Evolutionary conservation across 805 yeast genomes (phyloP), one percentile per base, ranked within the genome.

Genomic region (Pichia membranifaciens): DNA sequence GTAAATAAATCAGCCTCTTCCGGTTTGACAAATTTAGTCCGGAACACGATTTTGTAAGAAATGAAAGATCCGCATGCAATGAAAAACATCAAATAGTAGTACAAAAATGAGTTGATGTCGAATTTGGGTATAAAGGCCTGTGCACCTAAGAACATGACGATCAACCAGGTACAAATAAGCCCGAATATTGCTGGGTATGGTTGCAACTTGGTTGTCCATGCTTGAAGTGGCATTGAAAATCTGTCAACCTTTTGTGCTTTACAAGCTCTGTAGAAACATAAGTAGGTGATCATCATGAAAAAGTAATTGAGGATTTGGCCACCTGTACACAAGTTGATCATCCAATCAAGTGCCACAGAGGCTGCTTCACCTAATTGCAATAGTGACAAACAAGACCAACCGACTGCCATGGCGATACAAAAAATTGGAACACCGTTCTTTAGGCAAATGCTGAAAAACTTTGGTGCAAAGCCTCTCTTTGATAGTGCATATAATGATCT

Each of bases 381-480:
- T 22, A 62, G 51, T 1, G 65, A 49, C 28, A 62, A 49, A 47
- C 59, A 58, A n/a, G 65, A 50, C 49, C 58, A 62, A 5, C 48
- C 48, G 4, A 50, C 39, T 3, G 72, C 67, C 62, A 72, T 57
- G 9, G 58, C 48, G 20, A 73, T 55, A 15, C 67, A 62, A 23
- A 66, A 67, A 54, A 72, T 58, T n/a, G 76, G 76, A 15, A 62
- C 64, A 49, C 95, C 96, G 38, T 74, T 71, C 39, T 70, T 72
- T 54, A 79, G 75, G 57, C 91, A 83, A 51, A 66, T 70, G 10
- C 77, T 67, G 54, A 87, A 84, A 39, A 84, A 54, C 34, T 68
- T 68, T 9, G 96, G 96, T 1, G 91, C 91, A 51, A 78, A 76
- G 0, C 91, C 89, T 55, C 76, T 79, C 25, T 76, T 64, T 0